Evolutionary conservation across 768 basidiomycete species (phyloP), one percentile per base, ranked within the genome.

Genomic region (Boletus rex-veris): DNA sequence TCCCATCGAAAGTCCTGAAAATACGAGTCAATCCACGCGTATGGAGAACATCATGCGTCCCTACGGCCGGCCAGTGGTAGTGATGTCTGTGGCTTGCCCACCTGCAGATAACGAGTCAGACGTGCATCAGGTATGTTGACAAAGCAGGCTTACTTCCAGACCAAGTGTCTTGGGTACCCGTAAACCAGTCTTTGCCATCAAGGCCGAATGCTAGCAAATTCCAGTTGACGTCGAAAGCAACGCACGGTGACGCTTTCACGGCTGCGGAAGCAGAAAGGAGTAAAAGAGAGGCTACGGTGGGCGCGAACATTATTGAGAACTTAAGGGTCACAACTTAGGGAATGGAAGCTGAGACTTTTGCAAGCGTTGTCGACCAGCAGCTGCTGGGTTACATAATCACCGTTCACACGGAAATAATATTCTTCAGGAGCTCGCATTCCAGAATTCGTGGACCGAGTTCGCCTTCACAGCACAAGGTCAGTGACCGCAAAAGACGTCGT

Each of bases 141-240:
- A 43, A 24, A 62, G 35, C n/a, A 18, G 15, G n/a, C 72, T 54
- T 59, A 80, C 75, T 74, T 75, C 78, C 75, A 57, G 74, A 66
- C 92, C 92, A 97, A 5, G 79, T 75, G 61, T 79, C 76, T 62
- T 85, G 82, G 4, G 81, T 73, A 12, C 92, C 90, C 46, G 89
- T 84, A 60, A 81, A 84, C 75, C 88, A 94, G 70, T 97, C 94
- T 64, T 89, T 86, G 54, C 84, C 86, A 52, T 85, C 81, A 56
- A 91, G 81, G 50, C 89, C 90, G 67, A 98, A 91, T 19, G 86
- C 90, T 48, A 91, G 82, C 48, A 98, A 79, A 69, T 95, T 92
- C 84, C 86, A 93, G 61, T 72, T 74, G 40, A 76, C 64, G 65
- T 96, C 93, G 65, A 95, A 94, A 19, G 86, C 80, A 37, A 92